Evolutionary conservation across 192 early-diverging fungal genomes (phyloP), one percentile per base, ranked within the genome.

Genomic region (Chytriomyces hyalinus): DNA sequence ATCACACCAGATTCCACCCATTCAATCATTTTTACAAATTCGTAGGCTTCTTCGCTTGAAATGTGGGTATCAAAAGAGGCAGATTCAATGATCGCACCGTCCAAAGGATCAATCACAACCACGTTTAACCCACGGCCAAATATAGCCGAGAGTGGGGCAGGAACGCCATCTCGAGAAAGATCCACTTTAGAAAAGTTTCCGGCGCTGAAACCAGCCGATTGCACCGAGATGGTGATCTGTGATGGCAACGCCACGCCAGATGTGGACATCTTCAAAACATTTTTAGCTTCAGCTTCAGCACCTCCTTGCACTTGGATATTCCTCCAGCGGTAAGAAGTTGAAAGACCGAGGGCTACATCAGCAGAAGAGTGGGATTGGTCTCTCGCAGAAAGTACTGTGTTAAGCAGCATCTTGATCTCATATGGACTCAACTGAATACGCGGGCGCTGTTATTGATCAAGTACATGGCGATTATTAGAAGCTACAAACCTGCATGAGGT

Each of bases 51-150:
- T n/a, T 81, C 72, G 11, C 64, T 49, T 59, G 87, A 89, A 49
- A 91, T 86, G 78, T 93, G 90, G 0, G 92, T 93, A 73, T 96
- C 93, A 81, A 93, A 96, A 6, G 88, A 84, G 5, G 86, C 88
- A 13, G 86, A 80, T 62, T 94, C 93, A 28, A 93, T 70, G 22
- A 96, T 76, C 9, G 87, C 80, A 3, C 90, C 90, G 15, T 91
- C 89, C 4, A 90, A 80, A 6, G 92, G 88, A 72, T 94, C 93
- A 53, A 96, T 80, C 4, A 91, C 88, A 43, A 89, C 86, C n/a
- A 94, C 84, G 77, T 94, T 92, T 50, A 96, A 78, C 36, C 94
- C 94, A 64, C 93, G 90, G 15, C 89, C 88, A 49, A 83, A 82
- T 0, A 81, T 75, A 43, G 71, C 79, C 1, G 87, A 85, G 70